Evolutionary conservation across 2,329 filamentous ascomycete genomes (phyloP).

Genomic region (Lomentospora prolificans): DNA sequence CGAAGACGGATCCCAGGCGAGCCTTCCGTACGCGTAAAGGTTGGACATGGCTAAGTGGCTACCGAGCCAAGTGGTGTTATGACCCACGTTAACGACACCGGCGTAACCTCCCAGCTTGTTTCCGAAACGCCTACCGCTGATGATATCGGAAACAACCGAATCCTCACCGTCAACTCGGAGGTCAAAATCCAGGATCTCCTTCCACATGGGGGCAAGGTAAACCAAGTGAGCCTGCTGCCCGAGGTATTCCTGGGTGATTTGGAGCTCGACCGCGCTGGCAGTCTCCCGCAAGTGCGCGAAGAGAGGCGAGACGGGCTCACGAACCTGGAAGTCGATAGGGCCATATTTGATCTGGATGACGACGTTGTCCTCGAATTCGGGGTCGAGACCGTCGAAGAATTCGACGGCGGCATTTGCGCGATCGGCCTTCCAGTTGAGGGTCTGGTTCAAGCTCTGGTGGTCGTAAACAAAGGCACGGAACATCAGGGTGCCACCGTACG

Average conservation of each 20-base stretch:
- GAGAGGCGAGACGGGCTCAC: constrained; percentile 56
- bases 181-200: constrained; percentile 57
- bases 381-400: constrained; percentile 55
- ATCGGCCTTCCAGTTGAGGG: constrained; percentile 51
- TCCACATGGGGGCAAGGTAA: constrained; percentile 60
- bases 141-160: constrained; percentile 49
- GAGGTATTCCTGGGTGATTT: constrained; percentile 61
- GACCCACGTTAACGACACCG: constrained; percentile 58
- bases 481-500: constrained; percentile 54
- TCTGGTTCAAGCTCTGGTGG: constrained; percentile 36
- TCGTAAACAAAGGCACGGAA: constrained; percentile 67
- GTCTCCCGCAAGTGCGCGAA: constrained; percentile 42
- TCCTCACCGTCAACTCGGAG: constrained; percentile 46
- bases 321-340: constrained; percentile 64
- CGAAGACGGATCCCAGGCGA: constrained; percentile 53
- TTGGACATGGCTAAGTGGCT: constrained; percentile 63
- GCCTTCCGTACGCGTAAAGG: constrained; percentile 56
- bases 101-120: constrained; percentile 51
- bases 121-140: constrained; percentile 50
- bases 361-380: constrained; percentile 59
- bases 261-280: constrained; percentile 48
- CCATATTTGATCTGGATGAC: constrained; percentile 67
- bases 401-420: constrained; percentile 61
- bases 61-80: constrained; percentile 58
- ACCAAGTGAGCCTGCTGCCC: constrained; percentile 62